phyloP scores from a whole-genome alignment of 345 rosid genomes.

The Lepidium aucheri region DNA sequence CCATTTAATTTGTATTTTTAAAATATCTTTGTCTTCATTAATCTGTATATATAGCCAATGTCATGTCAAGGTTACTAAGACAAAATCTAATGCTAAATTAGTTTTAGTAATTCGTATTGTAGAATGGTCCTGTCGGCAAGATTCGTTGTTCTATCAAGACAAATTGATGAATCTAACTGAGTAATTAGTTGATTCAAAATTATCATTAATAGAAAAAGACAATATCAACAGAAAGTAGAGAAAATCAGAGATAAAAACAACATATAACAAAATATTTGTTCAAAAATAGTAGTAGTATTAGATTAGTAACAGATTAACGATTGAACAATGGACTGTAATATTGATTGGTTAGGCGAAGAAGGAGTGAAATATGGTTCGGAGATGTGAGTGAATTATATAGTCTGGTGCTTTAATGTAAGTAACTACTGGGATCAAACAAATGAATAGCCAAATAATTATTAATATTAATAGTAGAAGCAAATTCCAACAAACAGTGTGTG shows the following conservation, averaged over 20 bases:
- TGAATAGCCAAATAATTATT: conserved; percentile 1
- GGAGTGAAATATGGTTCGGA: background rate
- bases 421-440: conserved; percentile 10
- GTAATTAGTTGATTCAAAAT: background rate
- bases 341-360: background rate
- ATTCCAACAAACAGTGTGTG: conserved; percentile 16
- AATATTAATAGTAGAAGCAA: conserved; percentile 22
- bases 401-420: conserved; percentile 21
- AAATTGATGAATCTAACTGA: background rate
- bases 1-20: background rate
- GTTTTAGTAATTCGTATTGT: background rate
- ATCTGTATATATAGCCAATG: background rate
- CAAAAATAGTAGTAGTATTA: too few relatives aligned
- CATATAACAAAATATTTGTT: too few relatives aligned
- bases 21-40: background rate
- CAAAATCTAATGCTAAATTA: background rate
- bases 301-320: too few relatives aligned
- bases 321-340: too few relatives aligned
- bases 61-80: background rate
- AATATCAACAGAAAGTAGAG: background rate
- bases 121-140: conserved; percentile 65
- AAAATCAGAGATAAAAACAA: too few relatives aligned
- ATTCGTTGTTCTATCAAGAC: conserved; percentile 2
- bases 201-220: background rate
- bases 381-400: conserved; percentile 1